Base-by-base conservation (phyloP, 768 basidiomycete species). In the Coprinellus micaceus region DNA sequence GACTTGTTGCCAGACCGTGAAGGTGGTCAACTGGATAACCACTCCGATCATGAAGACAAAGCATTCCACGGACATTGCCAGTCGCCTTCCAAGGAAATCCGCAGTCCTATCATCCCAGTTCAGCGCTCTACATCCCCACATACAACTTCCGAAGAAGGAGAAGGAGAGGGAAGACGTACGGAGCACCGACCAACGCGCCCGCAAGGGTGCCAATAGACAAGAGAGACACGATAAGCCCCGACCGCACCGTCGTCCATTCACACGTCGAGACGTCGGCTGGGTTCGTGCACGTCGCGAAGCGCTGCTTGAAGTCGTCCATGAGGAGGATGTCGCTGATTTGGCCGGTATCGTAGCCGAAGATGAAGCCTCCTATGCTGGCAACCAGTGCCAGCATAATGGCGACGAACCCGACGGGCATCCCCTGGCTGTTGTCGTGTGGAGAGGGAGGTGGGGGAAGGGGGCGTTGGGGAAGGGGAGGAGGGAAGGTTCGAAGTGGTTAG, bases 271-370 rank as follows among this genome's bases (percentile, higher is more conserved):
- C 67, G 47, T 71, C 74, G 10, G 71, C 66, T 2, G 72, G 74
- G 21, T 69, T 72, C 0, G 66, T 54, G 63, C 84, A 85, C 15
- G 71, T 69, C 1, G 77, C 86, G 63, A 91, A 89, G 13, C 88
- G 82, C 10, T 74, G 69, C 33, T 78, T 70, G 67, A 89, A 89
- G 69, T 88, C 84, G 11, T 77, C 66, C 86, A 90, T 88, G 68
- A 88, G 71, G 25, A 88, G 72, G 61, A 91, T 86, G 65, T 87
- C 86, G 51, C 84, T 84, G 59, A 91, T 90, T 67, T 90, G 88
- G 24, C 88, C 88, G 12, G 86, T 89, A 67, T 88, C 85, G 60
- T 87, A 86, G 53, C 81, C 82, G 54, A 83, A 83, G 58, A 83
- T 82, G 68, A 83, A 82, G 46, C 88, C 87, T 55, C 87, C 88